Evolutionary conservation across 768 basidiomycete species (phyloP).

Genomic region (Mycena chlorophos): DNA sequence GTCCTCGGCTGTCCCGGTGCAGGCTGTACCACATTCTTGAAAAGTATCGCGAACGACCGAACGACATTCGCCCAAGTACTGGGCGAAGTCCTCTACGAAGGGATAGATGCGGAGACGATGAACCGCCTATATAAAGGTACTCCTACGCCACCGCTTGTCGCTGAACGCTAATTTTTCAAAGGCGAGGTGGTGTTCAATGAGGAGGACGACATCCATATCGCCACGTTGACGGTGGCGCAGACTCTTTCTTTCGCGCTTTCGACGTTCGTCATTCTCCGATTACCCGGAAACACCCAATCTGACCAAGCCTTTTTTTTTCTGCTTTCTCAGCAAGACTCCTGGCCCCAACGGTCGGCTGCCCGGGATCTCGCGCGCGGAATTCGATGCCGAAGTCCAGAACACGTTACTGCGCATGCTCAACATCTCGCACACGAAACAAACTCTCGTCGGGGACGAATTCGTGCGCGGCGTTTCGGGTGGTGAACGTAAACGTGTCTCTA

Average conservation of each 20-base stretch:
- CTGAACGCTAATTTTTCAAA: no score
- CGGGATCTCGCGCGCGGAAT: constrained; percentile 60
- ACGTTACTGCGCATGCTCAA: constrained; percentile 78
- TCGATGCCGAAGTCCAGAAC: constrained; percentile 55
- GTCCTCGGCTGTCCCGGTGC: constrained; percentile 82
- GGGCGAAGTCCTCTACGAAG: constrained; percentile 82
- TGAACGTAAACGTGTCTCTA: constrained; percentile 77
- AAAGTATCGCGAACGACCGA: constrained; percentile 76
- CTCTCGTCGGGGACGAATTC: constrained; percentile 85
- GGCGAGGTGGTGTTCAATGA: constrained; percentile 82
- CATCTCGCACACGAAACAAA: constrained; percentile 75
- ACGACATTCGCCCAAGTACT: constrained; percentile 60
- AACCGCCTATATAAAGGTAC: constrained; percentile 68
- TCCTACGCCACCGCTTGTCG: no score
- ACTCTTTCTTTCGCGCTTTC: constrained; percentile 72
- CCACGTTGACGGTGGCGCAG: constrained; percentile 79
- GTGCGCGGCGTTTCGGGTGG: constrained; percentile 81
- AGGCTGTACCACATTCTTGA: constrained; percentile 86
- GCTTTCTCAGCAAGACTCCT: constrained; percentile 55
- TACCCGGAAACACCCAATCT: not conserved
- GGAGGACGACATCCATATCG: constrained; percentile 84
- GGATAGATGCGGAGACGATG: constrained; percentile 77
- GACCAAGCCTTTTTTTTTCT: constrained; percentile 5
- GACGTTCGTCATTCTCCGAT: constrained; percentile 37
- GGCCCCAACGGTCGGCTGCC: constrained; percentile 73